Base-by-base conservation (phyloP, 1,139 yeast genomes). In the Candida sp. region DNA sequence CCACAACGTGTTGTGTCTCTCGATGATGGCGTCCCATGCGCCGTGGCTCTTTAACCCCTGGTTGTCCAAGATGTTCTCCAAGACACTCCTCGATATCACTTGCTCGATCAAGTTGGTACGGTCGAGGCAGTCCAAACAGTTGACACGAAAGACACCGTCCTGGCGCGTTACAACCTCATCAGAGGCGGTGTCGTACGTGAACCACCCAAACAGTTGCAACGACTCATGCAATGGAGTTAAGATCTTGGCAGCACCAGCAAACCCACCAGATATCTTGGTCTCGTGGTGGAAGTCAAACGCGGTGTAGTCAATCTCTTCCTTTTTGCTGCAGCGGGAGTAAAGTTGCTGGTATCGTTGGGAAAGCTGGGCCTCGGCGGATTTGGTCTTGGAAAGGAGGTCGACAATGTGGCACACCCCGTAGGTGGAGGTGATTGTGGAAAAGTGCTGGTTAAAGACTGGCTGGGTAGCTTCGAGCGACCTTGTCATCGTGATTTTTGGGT, bases 231-330 rank as follows among this genome's bases (percentile, higher is more conserved):
- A 69, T 42, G 78, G 66, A 0, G 90, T 88, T 26, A 90, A 66
- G 47, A 96, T 83, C 53, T 84, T 85, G 1, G 84, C 72, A 0
- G 98, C 97, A 12, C 91, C 90, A 1, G 91, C 84, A 68, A 92
- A 94, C 0, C 96, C 96, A 23, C 94, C 93, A 54, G 84, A 85
- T 47, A 68, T 77, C 27, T 93, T 85, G 0, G 97, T 96, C 67
- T 93, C 98, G 42, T 84, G 86, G 65, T 96, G 99, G 70, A 96
- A 94, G 66, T 96, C 99, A 70, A 94, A 96, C 51, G 90, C 92
- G 1, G 96, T 90, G 58, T 84, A 78, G 22, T 74, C 70, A 47
- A 86, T 78, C 51, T 82, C 86, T 39, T 78, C 81, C 42, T 62
- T 74, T 51, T 73, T 69, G 46, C 69, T 68, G 12, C 80, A 76